Evolutionary conservation across 441 rosid species (phyloP).

Genomic region (Gossypium schwendimanii): DNA sequence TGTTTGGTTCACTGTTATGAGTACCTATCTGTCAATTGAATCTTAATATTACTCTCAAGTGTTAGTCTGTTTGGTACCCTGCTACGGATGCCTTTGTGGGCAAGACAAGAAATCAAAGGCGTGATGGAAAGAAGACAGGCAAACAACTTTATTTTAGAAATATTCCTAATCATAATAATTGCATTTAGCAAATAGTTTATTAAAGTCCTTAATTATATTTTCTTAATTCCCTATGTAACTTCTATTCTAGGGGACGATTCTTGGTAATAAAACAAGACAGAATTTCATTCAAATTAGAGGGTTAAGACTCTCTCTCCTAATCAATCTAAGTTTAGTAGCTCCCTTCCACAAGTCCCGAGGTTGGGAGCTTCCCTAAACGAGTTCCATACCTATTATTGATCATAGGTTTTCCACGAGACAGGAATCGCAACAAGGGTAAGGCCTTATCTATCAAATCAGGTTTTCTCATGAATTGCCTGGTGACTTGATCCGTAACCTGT

Average conservation of each 20-base stretch:
- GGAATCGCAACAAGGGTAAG: neutral
- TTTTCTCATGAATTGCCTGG: neutral
- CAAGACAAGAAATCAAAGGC: neutral
- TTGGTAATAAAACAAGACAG: neutral
- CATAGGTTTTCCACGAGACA: neutral
- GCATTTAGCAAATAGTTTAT: neutral
- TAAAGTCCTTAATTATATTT: neutral
- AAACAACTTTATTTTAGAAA: neutral
- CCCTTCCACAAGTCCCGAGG: neutral
- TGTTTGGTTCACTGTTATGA: neutral
- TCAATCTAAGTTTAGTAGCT: neutral
- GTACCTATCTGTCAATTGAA: neutral
- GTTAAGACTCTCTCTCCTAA: neutral
- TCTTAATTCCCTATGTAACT: neutral
- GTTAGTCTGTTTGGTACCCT: neutral
- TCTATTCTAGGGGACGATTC: neutral
- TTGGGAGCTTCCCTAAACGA: neutral
- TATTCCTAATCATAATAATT: neutral
- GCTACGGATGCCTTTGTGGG: neutral
- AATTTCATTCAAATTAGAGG: no score
- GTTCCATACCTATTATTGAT: neutral
- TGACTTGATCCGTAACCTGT: neutral
- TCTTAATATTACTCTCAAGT: neutral
- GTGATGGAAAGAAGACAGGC: neutral
- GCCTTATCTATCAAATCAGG: no score